Evolutionary conservation across 176 grass and related monocot species (phyloP).

Genomic region (bread wheat (Triticum aestivum)): IWGSC_CS_RefSeq_v2.1 NC_057812.1:607037846-607038345

Average conservation of each 20-base stretch:
- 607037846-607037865: neutral
- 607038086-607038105: slow-evolving; percentile 75
- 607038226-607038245: neutral
- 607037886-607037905: neutral
- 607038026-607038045: slow-evolving; percentile 73
- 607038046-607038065: slow-evolving; percentile 64
- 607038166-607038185: slow-evolving; percentile 73
- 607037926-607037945: neutral
- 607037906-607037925: neutral
- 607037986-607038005: neutral
- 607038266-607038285: neutral
- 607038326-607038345: slow-evolving; percentile 84
- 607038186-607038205: slow-evolving; percentile 73
- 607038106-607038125: slow-evolving; percentile 85
- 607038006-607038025: slow-evolving; percentile 10
- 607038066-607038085: slow-evolving; percentile 89
- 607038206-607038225: slow-evolving; percentile 85
- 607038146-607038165: slow-evolving; percentile 51
- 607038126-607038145: slow-evolving; percentile 61
- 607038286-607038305: neutral
- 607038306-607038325: neutral
- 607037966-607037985: neutral
- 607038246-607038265: neutral
- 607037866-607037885: neutral
- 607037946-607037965: too few species aligned